Conservation (phyloP, 345 rosid genomes). For the Draba incana region DNA sequence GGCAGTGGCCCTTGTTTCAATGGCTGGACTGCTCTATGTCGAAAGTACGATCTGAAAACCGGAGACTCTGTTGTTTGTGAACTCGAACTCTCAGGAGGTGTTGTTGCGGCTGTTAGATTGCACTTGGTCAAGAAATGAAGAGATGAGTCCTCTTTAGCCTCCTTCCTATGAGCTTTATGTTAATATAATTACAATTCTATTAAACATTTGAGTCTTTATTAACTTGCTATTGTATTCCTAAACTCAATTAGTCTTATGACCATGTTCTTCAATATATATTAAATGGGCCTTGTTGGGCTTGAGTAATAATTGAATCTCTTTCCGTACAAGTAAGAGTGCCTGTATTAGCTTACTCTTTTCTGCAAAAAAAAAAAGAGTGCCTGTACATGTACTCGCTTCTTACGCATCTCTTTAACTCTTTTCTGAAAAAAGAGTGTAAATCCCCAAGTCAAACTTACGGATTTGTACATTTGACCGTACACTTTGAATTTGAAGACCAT, state of each 20-base stretch:
- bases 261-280: too few relatives aligned
- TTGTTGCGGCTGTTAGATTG: conserved; percentile 26
- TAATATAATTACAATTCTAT: background rate
- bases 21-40: conserved; percentile 24
- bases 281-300: too few relatives aligned
- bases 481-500: background rate
- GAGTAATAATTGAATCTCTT: too few relatives aligned
- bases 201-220: background rate
- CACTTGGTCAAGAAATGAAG: conserved; percentile 5
- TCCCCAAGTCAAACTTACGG: conserved; percentile 4
- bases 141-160: background rate
- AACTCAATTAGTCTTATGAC: background rate
- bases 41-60: background rate
- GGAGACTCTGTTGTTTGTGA: conserved; percentile 36
- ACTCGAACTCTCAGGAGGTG: conserved; percentile 22
- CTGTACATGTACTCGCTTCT: background rate
- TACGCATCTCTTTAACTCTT: background rate
- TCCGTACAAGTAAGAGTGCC: too few relatives aligned
- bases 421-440: too few relatives aligned
- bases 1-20: background rate
- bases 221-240: background rate
- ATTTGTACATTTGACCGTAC: background rate
- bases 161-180: background rate
- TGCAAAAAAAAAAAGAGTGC: too few relatives aligned
- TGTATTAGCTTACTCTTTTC: too few relatives aligned